Conservation (phyloP, 1,284 basidiomycete genomes). For the Boletus semigastroideus region DNA sequence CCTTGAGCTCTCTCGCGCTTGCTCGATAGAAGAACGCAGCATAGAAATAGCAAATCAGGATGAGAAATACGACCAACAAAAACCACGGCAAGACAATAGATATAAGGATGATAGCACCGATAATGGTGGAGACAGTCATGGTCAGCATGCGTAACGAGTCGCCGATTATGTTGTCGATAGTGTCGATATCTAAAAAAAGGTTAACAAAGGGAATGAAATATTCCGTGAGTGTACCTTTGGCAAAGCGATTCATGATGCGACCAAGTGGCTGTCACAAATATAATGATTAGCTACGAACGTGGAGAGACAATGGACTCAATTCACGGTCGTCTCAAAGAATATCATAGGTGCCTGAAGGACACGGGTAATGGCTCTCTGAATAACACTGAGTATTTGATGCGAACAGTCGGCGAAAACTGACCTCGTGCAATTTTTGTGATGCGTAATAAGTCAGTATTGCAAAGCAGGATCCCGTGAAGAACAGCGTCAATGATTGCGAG, state of each 20-base stretch:
- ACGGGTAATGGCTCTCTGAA: conserved; percentile 54
- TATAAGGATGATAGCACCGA: conserved; percentile 78
- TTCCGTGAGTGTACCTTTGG: conserved; percentile 46
- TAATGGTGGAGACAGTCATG: conserved; percentile 60
- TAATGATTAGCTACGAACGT: background rate
- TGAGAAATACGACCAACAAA: conserved; percentile 67
- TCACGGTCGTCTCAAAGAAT: conserved; percentile 85
- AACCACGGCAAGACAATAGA: conserved; percentile 84
- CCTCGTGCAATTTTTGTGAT: conserved; percentile 34
- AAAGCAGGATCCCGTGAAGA: conserved; percentile 55
- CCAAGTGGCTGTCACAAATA: conserved; percentile 65
- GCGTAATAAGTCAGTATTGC: conserved; percentile 67
- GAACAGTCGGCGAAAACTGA: background rate
- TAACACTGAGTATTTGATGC: background rate
- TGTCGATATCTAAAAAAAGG: conserved; percentile 72
- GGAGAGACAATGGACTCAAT: conserved; percentile 8
- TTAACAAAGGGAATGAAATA: background rate
- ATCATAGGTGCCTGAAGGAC: conserved; percentile 80
- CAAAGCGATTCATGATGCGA: conserved; percentile 85
- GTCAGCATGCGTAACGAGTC: conserved; percentile 80
- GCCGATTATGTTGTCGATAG: conserved; percentile 76
- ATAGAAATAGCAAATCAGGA: conserved; percentile 60
- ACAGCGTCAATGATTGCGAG: conserved; percentile 49
- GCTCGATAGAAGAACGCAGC: conserved; percentile 82
- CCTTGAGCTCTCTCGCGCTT: conserved; percentile 88